Evolutionary conservation across 192 early-diverging fungal genomes (phyloP), one percentile per base, ranked within the genome.

Genomic region (Phlyctochytrium arcticum): DNA sequence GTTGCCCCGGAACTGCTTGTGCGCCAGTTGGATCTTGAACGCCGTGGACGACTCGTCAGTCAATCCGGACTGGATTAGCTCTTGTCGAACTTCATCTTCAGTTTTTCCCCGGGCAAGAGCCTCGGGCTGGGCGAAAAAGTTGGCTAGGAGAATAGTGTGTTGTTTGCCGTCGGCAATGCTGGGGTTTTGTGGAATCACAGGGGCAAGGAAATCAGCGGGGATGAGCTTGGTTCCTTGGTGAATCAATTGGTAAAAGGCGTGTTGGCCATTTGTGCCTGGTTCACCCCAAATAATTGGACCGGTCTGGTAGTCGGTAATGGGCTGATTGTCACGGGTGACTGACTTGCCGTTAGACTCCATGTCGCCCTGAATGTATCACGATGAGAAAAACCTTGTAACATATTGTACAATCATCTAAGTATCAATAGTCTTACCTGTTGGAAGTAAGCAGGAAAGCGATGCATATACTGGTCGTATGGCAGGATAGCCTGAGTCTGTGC

Each of bases 271-370:
- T 66, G 96, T 99, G 36, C 96, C 96, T 32, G 96, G 94, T 75
- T 99, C 96, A 71, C 96, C 96, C 90, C 95, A 98, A 69, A 99
- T 96, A 73, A 98, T 95, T 23, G 96, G 96, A 19, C 66, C 66
- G 31, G 95, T 94, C 53, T 85, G 79, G 76, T 93, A 91, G 62
- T 90, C 71, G 4, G 55, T 77, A 35, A 97, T 88, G 30, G 77
- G 73, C 46, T 82, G 77, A 66, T 91, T 91, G 69, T 88, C 81
- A 50, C 94, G 89, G 53, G 91, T 89, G 49, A 90, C 81, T 64
- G 90, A 93, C 77, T 98, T 98, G 71, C 96, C 96, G 70, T 98
- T 98, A 19, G 93, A 95, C 75, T 99, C 96, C 96, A 99, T 99
- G 76, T 99, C 94, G 61, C 96, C 96, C 81, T 90, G 69, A 57